Conservation (phyloP, 1,284 basidiomycete genomes). For the Melanopsichium pennsylvanicum region DNA sequence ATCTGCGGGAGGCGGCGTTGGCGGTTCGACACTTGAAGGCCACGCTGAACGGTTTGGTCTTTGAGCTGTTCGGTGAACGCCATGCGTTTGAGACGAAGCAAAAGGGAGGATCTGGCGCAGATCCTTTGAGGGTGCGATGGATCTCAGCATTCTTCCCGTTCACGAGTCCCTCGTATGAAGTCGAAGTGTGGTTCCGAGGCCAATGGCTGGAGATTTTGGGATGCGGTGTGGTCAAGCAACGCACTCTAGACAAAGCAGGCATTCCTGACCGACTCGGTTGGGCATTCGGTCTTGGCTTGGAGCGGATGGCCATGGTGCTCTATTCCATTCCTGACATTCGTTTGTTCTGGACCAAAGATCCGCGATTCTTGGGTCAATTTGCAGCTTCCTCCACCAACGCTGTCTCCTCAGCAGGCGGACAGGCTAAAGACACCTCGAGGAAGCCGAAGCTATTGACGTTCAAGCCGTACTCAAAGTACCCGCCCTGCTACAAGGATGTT, state of each 20-base stretch:
- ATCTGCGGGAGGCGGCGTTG: conserved; percentile 68
- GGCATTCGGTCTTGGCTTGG: conserved; percentile 97
- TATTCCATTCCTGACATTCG: conserved; percentile 97
- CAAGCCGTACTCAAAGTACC: conserved; percentile 62
- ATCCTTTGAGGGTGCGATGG: conserved; percentile 88
- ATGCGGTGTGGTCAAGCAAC: conserved; percentile 88
- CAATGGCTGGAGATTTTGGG: conserved; percentile 98
- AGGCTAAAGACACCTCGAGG: not conserved
- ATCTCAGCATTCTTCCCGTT: conserved; percentile 98
- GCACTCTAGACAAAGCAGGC: conserved; percentile 80
- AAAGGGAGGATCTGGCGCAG: conserved; percentile 47
- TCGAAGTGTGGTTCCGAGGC: conserved; percentile 94
- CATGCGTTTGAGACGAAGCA: conserved; percentile 66
- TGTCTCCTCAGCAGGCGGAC: conserved; percentile 29
- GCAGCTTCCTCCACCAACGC: conserved; percentile 66
- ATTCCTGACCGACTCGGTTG: conserved; percentile 82
- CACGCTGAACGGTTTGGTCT: conserved; percentile 85
- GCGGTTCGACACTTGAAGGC: conserved; percentile 87
- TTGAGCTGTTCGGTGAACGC: conserved; percentile 76
- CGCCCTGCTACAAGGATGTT: conserved; percentile 65
- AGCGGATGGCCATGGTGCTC: conserved; percentile 97
- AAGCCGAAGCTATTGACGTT: conserved; percentile 59
- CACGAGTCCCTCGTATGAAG: conserved; percentile 95
- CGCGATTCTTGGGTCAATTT: conserved; percentile 89
- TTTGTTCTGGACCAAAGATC: conserved; percentile 95